Conservation (phyloP, 73 alveolate genomes). For the Diophrys appendiculata region DNA sequence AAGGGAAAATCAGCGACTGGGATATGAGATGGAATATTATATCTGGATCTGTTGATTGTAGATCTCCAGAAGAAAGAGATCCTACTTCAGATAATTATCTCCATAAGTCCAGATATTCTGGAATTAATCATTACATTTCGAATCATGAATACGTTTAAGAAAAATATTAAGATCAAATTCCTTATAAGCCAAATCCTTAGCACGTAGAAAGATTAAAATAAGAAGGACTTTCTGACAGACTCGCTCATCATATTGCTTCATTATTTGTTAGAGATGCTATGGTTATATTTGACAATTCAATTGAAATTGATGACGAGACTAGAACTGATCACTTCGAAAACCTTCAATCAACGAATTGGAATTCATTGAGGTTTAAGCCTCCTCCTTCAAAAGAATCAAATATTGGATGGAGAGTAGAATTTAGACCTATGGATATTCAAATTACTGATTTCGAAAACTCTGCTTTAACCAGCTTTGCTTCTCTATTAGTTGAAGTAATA, state of each 20-base stretch:
- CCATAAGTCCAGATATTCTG: slow-evolving; percentile 89
- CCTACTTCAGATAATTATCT: slow-evolving; percentile 66
- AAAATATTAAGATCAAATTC: slow-evolving; percentile 47
- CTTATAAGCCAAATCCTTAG: slow-evolving; percentile 66
- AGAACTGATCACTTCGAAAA: slow-evolving; percentile 95
- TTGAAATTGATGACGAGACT: slow-evolving; percentile 66
- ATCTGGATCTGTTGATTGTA: slow-evolving; percentile 87
- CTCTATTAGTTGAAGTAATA: slow-evolving; percentile 37
- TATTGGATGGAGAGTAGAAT: slow-evolving; percentile 96
- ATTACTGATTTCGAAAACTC: slow-evolving; percentile 95
- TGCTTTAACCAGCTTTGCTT: slow-evolving; percentile 45
- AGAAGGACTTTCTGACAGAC: slow-evolving; percentile 76
- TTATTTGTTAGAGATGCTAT: slow-evolving; percentile 92
- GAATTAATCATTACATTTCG: slow-evolving; percentile 81
- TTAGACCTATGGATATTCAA: slow-evolving; percentile 94
- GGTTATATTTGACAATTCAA: slow-evolving; percentile 64
- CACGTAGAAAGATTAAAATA: slow-evolving; percentile 61
- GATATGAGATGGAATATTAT: slow-evolving; percentile 95
- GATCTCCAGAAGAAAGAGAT: slow-evolving; percentile 90
- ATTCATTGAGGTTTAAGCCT: slow-evolving; percentile 96
- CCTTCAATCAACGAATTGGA: slow-evolving; percentile 96
- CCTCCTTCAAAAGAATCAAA: slow-evolving; percentile 89
- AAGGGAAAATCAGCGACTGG: slow-evolving; percentile 83
- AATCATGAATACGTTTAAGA: slow-evolving; percentile 61
- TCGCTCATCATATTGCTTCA: slow-evolving; percentile 86